Evolutionary conservation across 2,329 filamentous ascomycete genomes (phyloP).

Genomic region (Exutisphaerella laricina): DNA sequence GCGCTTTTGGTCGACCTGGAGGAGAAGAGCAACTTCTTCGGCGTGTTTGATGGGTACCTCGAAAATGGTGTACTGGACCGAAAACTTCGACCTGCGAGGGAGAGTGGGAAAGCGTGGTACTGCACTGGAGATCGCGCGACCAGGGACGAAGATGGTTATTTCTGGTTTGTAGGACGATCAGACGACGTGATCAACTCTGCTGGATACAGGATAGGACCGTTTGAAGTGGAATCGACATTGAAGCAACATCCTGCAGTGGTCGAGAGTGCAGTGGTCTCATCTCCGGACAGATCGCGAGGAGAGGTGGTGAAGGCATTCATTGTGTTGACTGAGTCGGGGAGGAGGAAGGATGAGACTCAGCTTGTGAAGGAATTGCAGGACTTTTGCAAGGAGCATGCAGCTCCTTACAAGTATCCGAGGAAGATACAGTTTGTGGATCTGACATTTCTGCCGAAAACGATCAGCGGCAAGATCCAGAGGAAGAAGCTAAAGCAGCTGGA

Average conservation of each 20-base stretch:
- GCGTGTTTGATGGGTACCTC: constrained; percentile 29
- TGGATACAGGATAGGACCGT: constrained; percentile 39
- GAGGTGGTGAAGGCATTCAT: constrained; percentile 42
- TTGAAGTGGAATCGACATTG: constrained; percentile 40
- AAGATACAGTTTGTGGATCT: constrained; percentile 38
- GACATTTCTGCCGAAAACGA: constrained; percentile 38
- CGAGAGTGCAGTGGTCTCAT: constrained; percentile 39
- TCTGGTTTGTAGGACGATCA: constrained; percentile 97
- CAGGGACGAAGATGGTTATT: constrained; percentile 94
- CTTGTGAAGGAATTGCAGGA: constrained; percentile 36
- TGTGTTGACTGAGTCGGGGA: constrained; percentile 31
- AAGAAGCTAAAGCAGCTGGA: constrained; percentile 37
- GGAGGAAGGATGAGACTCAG: constrained; percentile 14
- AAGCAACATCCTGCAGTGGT: constrained; percentile 38
- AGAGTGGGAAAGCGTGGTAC: constrained; percentile 26
- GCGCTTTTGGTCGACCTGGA: constrained; percentile 25
- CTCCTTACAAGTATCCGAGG: constrained; percentile 40
- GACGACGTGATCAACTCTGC: constrained; percentile 60
- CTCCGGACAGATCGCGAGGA: constrained; percentile 34
- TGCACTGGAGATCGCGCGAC: constrained; percentile 61
- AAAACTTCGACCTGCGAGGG: constrained; percentile 10
- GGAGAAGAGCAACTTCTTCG: constrained; percentile 23
- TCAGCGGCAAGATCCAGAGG: constrained; percentile 32
- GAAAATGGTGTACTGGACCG: constrained; percentile 24
- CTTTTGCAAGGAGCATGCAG: constrained; percentile 38